phyloP scores from a whole-genome alignment of 495 filamentous ascomycete genomes.

The Neurospora sp. region DNA sequence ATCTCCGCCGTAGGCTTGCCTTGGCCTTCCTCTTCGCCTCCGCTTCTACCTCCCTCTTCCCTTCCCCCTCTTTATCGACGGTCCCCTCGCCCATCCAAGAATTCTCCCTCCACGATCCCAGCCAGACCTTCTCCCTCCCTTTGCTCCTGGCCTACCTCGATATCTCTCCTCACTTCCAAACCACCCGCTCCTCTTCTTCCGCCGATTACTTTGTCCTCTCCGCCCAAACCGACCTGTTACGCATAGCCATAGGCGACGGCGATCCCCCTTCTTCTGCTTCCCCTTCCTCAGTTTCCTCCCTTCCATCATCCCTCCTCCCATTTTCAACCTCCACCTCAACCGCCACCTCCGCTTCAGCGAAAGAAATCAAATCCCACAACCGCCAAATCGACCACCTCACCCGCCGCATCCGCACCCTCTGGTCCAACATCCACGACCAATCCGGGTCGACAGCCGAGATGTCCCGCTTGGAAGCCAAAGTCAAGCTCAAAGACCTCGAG shows the following conservation, averaged over 20 bases:
- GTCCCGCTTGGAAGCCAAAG: conserved; percentile 63
- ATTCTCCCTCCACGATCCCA: not conserved
- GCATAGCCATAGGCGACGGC: conserved; percentile 63
- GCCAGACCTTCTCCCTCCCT: not conserved
- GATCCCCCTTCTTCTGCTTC: not conserved
- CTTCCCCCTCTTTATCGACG: not conserved
- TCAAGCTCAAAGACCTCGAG: conserved; percentile 57
- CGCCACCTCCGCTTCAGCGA: too few relatives aligned
- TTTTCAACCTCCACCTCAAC: not conserved
- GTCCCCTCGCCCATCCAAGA: not conserved
- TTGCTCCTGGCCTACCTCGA: not conserved
- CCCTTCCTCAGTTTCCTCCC: conserved; percentile 1
- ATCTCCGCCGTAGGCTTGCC: conserved; percentile 63
- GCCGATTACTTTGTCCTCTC: conserved; percentile 54
- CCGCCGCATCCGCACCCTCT: conserved; percentile 51
- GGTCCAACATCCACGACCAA: conserved; percentile 60
- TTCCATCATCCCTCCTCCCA: conserved; percentile 8
- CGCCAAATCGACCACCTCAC: conserved; percentile 56
- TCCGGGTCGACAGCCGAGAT: conserved; percentile 52
- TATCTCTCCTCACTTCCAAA: not conserved
- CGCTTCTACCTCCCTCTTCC: not conserved
- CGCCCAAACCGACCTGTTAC: conserved; percentile 54
- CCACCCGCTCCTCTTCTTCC: not conserved
- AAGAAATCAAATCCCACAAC: conserved; percentile 41
- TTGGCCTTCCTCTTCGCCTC: conserved; percentile 52